These are phyloP conservation scores for Globisporangium mamillatum DNA, from an alignment of 352 stramenopile species.

Conservation along the genomic window DNA sequence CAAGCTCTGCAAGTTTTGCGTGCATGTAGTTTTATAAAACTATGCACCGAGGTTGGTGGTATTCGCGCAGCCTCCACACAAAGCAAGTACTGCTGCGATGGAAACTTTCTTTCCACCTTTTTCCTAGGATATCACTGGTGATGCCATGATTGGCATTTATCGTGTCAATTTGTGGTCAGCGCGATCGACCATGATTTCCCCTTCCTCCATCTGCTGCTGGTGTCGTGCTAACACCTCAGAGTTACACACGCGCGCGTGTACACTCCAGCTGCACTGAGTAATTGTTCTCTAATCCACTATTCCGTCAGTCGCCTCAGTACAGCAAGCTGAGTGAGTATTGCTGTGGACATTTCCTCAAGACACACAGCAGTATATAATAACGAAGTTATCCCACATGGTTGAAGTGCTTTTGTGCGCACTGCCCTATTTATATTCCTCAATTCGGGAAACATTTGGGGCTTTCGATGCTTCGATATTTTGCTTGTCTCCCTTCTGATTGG, in stretches of 20 bases:
- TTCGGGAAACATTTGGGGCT: not conserved
- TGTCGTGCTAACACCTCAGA: not conserved
- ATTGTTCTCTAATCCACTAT: not conserved
- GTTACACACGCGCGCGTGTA: not conserved
- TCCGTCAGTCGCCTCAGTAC: too few relatives aligned
- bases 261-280: not conserved
- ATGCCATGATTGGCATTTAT: not conserved
- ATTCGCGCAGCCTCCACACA: not conserved
- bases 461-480: constrained; percentile 10
- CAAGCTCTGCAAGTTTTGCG: not conserved
- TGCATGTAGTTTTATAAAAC: not conserved
- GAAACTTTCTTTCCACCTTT: not conserved
- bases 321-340: not conserved
- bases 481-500: not conserved
- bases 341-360: not conserved
- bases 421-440: not conserved
- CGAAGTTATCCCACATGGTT: not conserved
- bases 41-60: not conserved
- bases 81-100: not conserved
- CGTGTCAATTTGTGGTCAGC: not conserved
- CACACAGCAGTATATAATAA: too few relatives aligned
- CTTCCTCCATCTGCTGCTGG: not conserved
- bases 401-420: not conserved
- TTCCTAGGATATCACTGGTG: not conserved
- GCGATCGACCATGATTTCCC: not conserved